A percentile compares a stretch with the other conserved stretches of the same genome.
Conservation (phyloP, 345 rosid species). For the Iberis pinnata region DNA sequence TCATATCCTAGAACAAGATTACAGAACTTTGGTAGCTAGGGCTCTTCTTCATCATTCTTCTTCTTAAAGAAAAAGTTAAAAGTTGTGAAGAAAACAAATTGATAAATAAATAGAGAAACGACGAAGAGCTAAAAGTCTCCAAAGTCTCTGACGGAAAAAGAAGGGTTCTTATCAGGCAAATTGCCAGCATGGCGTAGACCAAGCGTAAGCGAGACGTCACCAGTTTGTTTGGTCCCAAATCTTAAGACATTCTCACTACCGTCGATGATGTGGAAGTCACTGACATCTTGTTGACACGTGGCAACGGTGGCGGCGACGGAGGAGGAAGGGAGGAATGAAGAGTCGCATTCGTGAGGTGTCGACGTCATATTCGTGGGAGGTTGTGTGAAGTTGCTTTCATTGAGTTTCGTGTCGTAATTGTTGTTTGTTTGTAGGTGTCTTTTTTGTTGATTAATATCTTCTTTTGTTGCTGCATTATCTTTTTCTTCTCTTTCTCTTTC, state of each 20-base stretch:
- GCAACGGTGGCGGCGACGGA: slow-evolving; percentile 18
- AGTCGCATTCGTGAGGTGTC: slow-evolving; percentile 58
- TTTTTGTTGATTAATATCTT: slow-evolving; percentile 24
- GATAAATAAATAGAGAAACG: slow-evolving; percentile 22
- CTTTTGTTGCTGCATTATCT: slow-evolving; percentile 20
- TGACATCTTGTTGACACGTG: slow-evolving; percentile 31
- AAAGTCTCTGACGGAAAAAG: slow-evolving; percentile 79
- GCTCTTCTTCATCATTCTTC: slow-evolving; percentile 23
- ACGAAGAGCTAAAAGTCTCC: slow-evolving; percentile 51
- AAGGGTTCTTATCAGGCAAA: slow-evolving; percentile 50
- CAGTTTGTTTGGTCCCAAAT: slow-evolving; percentile 61
- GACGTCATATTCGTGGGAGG: slow-evolving; percentile 38
- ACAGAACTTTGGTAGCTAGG: slow-evolving; percentile 5
- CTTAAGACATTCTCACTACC: slow-evolving; percentile 56
- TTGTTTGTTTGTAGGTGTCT: slow-evolving; percentile 35
- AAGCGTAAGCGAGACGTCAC: slow-evolving; percentile 95
- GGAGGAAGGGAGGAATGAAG: slow-evolving; percentile 34
- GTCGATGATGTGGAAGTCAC: slow-evolving; percentile 32
- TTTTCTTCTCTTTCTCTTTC: slow-evolving; percentile 39
- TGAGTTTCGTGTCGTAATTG: slow-evolving; percentile 45
- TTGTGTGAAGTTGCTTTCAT: slow-evolving; percentile 31
- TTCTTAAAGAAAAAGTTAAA: slow-evolving; percentile 10
- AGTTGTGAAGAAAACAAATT: neutral
- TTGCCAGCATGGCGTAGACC: slow-evolving; percentile 93
- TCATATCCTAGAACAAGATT: slow-evolving; percentile 1